Conservation (phyloP, 2,329 filamentous ascomycete genomes). For the Metarhizium brunneum region DNA sequence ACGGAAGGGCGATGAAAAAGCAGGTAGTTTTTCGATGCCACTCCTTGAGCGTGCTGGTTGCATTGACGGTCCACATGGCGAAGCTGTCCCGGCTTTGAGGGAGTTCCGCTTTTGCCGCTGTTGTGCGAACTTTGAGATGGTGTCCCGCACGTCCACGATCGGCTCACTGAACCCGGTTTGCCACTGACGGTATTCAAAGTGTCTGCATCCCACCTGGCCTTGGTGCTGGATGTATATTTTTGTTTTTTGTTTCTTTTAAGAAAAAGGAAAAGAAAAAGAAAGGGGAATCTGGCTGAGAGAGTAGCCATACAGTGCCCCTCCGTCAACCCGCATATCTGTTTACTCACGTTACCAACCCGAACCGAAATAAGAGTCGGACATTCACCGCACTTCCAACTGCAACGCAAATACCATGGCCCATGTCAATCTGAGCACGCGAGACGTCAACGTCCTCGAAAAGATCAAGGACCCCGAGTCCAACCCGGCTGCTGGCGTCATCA, state of each 20-base stretch:
- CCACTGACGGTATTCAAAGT: neutral
- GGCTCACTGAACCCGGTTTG: neutral
- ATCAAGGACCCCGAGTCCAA: constrained; percentile 59
- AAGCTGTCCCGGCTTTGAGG: neutral
- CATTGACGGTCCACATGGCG: too few species aligned
- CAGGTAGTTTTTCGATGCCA: neutral
- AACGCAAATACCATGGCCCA: constrained; percentile 28
- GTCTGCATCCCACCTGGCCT: neutral
- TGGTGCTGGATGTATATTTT: too few species aligned
- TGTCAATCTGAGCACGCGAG: constrained; percentile 43
- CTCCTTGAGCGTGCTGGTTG: neutral
- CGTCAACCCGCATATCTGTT: too few species aligned
- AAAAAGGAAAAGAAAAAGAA: too few species aligned
- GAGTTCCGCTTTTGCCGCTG: neutral
- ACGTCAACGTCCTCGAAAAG: constrained; percentile 54
- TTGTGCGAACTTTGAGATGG: neutral
- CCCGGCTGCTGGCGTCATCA: constrained; percentile 41
- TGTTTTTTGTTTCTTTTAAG: too few species aligned
- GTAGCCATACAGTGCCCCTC: too few species aligned
- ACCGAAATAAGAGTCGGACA: neutral
- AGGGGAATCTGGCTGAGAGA: too few species aligned
- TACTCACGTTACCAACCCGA: too few species aligned
- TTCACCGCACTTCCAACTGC: neutral
- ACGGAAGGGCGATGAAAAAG: neutral
- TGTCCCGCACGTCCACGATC: neutral